A percentile compares a stretch with the other conserved stretches of the same genome.
phyloP scores from a whole-genome alignment of 2,329 filamentous ascomycete species.

The Neofusicoccum kwambonambiense region DNA sequence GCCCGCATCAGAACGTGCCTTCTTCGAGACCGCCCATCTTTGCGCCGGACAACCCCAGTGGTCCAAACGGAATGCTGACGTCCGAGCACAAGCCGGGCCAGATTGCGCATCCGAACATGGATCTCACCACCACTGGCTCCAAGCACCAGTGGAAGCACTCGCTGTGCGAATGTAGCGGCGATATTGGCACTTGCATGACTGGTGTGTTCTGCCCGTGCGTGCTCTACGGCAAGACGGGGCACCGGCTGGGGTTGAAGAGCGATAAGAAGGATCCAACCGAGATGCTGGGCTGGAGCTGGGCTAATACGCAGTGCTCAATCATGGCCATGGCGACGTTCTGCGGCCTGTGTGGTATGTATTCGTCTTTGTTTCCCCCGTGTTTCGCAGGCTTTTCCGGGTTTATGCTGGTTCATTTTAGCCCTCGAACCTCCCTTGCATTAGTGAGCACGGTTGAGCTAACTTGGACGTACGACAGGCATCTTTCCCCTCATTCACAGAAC shows the following conservation, averaged over 20 bases:
- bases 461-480: conserved; percentile 23
- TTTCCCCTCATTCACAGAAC: conserved; percentile 39
- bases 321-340: conserved; percentile 34
- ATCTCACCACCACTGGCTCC: conserved; percentile 23
- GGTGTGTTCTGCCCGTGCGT: conserved; percentile 45
- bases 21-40: conserved; percentile 26
- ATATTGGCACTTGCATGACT: conserved; percentile 38
- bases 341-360: conserved; percentile 33
- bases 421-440: background rate
- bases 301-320: conserved; percentile 41
- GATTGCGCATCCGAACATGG: conserved; percentile 44
- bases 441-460: background rate
- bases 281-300: conserved; percentile 34
- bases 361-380: background rate
- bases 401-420: background rate
- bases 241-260: conserved; percentile 40
- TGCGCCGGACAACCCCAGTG: conserved; percentile 35
- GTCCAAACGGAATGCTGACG: conserved; percentile 39
- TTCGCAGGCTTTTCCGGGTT: too few species aligned
- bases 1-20: conserved; percentile 23
- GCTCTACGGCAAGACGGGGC: conserved; percentile 44
- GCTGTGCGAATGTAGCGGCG: conserved; percentile 35
- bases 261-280: conserved; percentile 42
- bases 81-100: conserved; percentile 39
- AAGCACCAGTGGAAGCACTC: conserved; percentile 32